Percentiles rank a stretch among this genome's conserved stretches.
These are phyloP conservation scores for Adansonia digitata DNA, from an alignment of 345 rosid genomes.

Conservation along the genomic window DNA sequence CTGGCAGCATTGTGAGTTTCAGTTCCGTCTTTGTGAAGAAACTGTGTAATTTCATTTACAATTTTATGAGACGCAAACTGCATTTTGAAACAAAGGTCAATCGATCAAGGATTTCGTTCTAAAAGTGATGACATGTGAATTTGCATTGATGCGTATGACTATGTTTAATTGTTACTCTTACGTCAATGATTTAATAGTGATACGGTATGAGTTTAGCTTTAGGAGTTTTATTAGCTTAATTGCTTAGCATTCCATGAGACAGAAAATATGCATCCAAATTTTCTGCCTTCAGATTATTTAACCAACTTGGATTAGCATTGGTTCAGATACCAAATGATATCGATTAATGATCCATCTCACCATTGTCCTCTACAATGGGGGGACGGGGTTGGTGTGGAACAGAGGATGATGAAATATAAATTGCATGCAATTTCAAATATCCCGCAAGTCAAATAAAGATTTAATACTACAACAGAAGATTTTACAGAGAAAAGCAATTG, in stretches of 20 bases:
- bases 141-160: constrained; percentile 15
- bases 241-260: too few relatives aligned
- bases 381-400: too few relatives aligned
- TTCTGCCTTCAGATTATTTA: too few relatives aligned
- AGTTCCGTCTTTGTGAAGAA: constrained; percentile 3
- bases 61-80: constrained; percentile 15
- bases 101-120: constrained; percentile 17
- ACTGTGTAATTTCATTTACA: constrained; percentile 15
- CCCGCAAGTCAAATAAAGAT: background rate
- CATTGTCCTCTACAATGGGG: too few relatives aligned
- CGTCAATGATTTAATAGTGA: background rate
- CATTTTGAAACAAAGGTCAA: constrained; percentile 11
- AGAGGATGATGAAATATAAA: background rate
- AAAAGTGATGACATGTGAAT: background rate
- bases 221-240: background rate
- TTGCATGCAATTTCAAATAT: background rate
- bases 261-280: too few relatives aligned
- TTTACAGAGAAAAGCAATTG: background rate
- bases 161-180: background rate
- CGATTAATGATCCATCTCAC: too few relatives aligned
- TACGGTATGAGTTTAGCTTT: background rate
- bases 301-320: background rate
- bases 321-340: background rate
- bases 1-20: constrained; percentile 30
- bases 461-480: background rate